Percentiles rank a stretch among this genome's conserved stretches.
phyloP scores from a whole-genome alignment of 495 filamentous ascomycete genomes.

The Apiosordaria backusii region DNA sequence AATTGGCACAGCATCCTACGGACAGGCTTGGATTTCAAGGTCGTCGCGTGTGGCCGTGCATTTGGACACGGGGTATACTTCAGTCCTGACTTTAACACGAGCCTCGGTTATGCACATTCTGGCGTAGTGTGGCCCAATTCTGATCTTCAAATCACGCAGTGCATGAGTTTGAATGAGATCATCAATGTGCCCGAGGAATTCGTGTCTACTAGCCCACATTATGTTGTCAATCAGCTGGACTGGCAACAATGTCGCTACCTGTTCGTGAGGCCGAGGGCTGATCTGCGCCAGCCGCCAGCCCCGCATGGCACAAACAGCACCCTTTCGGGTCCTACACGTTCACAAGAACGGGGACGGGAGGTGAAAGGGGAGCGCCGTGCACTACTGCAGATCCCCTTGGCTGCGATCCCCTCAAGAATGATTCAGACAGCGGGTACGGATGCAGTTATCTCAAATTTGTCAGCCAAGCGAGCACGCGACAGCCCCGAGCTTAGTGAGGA shows the following conservation, averaged over 20 bases:
- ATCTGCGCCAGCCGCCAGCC: neutral
- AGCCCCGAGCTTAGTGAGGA: slow-evolving; percentile 38
- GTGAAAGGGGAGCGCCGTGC: neutral
- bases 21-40: slow-evolving; percentile 70
- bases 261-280: slow-evolving; percentile 52
- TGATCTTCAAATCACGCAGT: slow-evolving; percentile 50
- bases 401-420: slow-evolving; percentile 27
- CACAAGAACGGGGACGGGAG: slow-evolving; percentile 5
- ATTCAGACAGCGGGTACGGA: neutral
- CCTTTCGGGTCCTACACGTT: neutral
- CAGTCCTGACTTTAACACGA: slow-evolving; percentile 54
- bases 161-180: slow-evolving; percentile 83
- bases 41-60: slow-evolving; percentile 59
- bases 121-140: slow-evolving; percentile 61
- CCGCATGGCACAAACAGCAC: slow-evolving; percentile 13
- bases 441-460: neutral
- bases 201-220: slow-evolving; percentile 50
- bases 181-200: slow-evolving; percentile 71
- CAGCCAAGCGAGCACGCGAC: slow-evolving; percentile 10
- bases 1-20: slow-evolving; percentile 95
- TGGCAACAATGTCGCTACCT: slow-evolving; percentile 94
- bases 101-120: slow-evolving; percentile 50
- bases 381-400: slow-evolving; percentile 25
- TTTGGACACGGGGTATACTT: slow-evolving; percentile 84
- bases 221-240: slow-evolving; percentile 71